phyloP scores from a whole-genome alignment of 768 basidiomycete species.

The Mycena metata region DNA sequence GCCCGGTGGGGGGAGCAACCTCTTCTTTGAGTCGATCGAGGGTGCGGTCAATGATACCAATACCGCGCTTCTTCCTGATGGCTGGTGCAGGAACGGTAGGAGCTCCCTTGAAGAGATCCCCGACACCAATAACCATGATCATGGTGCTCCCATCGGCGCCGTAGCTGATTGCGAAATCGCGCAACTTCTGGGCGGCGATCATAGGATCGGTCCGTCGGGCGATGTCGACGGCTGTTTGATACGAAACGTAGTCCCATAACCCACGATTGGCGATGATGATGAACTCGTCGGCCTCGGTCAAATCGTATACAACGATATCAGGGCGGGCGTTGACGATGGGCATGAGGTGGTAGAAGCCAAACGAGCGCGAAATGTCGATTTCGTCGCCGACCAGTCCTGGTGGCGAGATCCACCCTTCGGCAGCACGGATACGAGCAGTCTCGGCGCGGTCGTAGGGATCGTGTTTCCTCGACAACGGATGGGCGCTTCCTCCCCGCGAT shows the following conservation, averaged over 20 bases:
- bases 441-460: slow-evolving; percentile 92
- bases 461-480: slow-evolving; percentile 83
- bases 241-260: slow-evolving; percentile 94
- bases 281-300: slow-evolving; percentile 93
- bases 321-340: slow-evolving; percentile 94
- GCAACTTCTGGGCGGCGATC: slow-evolving; percentile 95
- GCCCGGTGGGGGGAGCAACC: slow-evolving; percentile 87
- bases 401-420: slow-evolving; percentile 96
- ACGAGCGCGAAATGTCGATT: slow-evolving; percentile 90
- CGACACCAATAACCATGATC: slow-evolving; percentile 96
- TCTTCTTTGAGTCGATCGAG: slow-evolving; percentile 80
- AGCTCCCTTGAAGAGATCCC: slow-evolving; percentile 74
- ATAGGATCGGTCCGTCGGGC: slow-evolving; percentile 73
- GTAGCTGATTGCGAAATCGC: slow-evolving; percentile 97
- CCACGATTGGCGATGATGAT: slow-evolving; percentile 95
- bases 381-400: slow-evolving; percentile 93
- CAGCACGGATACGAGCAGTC: slow-evolving; percentile 86
- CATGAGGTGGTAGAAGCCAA: slow-evolving; percentile 91
- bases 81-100: slow-evolving; percentile 29
- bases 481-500: slow-evolving; percentile 80
- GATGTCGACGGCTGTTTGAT: slow-evolving; percentile 97
- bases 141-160: slow-evolving; percentile 94
- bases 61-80: slow-evolving; percentile 51
- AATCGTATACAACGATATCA: slow-evolving; percentile 74
- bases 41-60: slow-evolving; percentile 67